These are phyloP conservation scores for Aspergillus clavatus DNA, from an alignment of 2,329 filamentous ascomycete genomes.

Conservation along the genomic window DNA sequence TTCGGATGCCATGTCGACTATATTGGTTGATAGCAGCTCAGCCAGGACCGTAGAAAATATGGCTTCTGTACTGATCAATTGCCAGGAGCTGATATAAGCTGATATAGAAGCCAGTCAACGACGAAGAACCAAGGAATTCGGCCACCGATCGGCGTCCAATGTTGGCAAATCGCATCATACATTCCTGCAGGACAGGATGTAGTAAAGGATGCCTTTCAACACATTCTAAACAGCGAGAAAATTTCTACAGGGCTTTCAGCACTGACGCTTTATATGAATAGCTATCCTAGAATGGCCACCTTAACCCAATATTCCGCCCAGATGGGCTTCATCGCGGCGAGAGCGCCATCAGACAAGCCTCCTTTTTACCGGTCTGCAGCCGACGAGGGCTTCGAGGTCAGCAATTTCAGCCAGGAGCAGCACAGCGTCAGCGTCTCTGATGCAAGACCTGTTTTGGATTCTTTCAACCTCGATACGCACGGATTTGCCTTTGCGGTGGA, in stretches of 20 bases:
- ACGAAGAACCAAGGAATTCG: not conserved
- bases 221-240: not conserved
- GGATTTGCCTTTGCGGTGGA: not conserved
- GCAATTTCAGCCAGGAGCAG: constrained; percentile 1
- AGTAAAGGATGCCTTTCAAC: not conserved
- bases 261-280: not conserved
- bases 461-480: not conserved
- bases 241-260: not conserved
- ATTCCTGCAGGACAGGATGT: not conserved
- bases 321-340: not conserved
- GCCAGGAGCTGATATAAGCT: not conserved
- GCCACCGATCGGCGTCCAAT: not conserved
- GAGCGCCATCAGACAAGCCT: not conserved
- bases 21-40: not conserved
- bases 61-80: not conserved
- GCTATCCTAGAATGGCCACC: not conserved
- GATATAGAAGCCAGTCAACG: not conserved
- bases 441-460: not conserved
- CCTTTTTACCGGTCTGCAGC: constrained; percentile 1
- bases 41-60: not conserved
- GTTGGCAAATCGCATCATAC: not conserved
- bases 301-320: not conserved
- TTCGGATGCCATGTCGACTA: not conserved
- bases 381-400: constrained; percentile 1
- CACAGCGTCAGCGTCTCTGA: not conserved